Evolutionary conservation across 768 basidiomycete species (phyloP).

Genomic region (Calvatia gigantea): DNA sequence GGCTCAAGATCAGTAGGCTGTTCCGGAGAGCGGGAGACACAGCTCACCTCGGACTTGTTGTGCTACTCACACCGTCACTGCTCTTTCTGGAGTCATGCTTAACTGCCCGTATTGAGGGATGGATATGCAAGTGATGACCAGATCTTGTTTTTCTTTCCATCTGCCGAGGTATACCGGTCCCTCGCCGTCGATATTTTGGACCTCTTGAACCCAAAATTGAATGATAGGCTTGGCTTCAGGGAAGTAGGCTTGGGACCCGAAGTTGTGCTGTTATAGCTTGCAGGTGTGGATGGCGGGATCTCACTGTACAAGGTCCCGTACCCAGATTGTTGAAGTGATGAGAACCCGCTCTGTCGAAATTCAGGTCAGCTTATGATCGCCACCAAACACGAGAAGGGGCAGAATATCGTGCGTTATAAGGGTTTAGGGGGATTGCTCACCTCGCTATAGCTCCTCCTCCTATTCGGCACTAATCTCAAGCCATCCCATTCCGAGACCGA

Average conservation of each 20-base stretch:
- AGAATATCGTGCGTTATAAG: neutral
- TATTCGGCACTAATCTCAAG: slow-evolving; percentile 1
- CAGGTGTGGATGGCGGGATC: neutral
- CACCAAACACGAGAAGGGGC: neutral
- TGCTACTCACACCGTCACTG: neutral
- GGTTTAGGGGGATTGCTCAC: neutral
- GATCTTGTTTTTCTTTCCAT: slow-evolving; percentile 1
- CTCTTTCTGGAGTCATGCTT: neutral
- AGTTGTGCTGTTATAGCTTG: neutral
- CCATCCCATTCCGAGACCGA: neutral
- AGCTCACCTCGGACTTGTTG: neutral
- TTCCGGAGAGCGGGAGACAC: neutral
- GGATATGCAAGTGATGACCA: slow-evolving; percentile 5
- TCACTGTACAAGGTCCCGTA: neutral
- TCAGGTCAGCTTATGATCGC: neutral
- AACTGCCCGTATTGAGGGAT: neutral
- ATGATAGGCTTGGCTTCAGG: neutral
- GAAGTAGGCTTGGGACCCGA: neutral
- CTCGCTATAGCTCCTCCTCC: slow-evolving; percentile 9
- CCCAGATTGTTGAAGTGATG: neutral
- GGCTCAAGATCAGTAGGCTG: neutral
- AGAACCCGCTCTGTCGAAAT: neutral
- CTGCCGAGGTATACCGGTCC: neutral
- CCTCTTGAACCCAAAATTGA: neutral
- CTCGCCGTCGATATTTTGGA: neutral